Evolutionary conservation across 116 monocot genomes (phyloP).

Genomic region (Phalaenopsis hybrid): DNA sequence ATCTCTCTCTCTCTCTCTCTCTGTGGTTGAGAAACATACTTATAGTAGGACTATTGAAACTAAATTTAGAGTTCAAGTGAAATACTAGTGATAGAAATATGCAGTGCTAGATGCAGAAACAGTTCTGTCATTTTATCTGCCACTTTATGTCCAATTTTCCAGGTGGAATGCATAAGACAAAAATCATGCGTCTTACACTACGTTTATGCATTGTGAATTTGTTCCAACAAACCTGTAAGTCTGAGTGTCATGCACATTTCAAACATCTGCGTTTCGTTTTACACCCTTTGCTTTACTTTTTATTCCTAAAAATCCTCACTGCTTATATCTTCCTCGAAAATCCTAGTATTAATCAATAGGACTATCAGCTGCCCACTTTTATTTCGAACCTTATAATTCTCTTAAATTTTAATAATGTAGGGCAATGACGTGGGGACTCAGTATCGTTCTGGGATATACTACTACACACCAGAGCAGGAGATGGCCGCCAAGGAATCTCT

Average conservation of each 20-base stretch:
- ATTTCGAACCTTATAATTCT: too few species aligned
- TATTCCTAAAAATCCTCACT: too few species aligned
- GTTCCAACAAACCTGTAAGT: too few species aligned
- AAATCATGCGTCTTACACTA: neutral
- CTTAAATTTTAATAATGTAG: slow-evolving; percentile 4
- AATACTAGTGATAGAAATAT: neutral
- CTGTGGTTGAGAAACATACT: too few species aligned
- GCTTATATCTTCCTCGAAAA: too few species aligned
- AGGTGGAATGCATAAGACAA: neutral
- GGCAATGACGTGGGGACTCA: slow-evolving; percentile 47
- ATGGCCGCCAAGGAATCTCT: slow-evolving; percentile 32
- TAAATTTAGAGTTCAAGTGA: neutral
- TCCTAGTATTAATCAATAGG: too few species aligned
- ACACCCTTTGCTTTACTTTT: neutral
- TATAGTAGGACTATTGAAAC: too few species aligned
- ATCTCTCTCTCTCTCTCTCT: too few species aligned
- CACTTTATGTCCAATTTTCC: too few species aligned
- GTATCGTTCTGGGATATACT: slow-evolving; percentile 52
- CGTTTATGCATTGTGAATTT: too few species aligned
- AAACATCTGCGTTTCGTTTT: neutral
- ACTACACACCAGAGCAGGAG: slow-evolving; percentile 49
- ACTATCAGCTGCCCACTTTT: too few species aligned
- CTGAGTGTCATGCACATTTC: neutral
- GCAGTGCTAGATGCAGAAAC: neutral
- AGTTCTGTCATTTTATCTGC: neutral